These are phyloP conservation scores for Lichtheimia ramosa DNA, from an alignment of 371 early-diverging fungal genomes.

Conservation along the genomic window DNA sequence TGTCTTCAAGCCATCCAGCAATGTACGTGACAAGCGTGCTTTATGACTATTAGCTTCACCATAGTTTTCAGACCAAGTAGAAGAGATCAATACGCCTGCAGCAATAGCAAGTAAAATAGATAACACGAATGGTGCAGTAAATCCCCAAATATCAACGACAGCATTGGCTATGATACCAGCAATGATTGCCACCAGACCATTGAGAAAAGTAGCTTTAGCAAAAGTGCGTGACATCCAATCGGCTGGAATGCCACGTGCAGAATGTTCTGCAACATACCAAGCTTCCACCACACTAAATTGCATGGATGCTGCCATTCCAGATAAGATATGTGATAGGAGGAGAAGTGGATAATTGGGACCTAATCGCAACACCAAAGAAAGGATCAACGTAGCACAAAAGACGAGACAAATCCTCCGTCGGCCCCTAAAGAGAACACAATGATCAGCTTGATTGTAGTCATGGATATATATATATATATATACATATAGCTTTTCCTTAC, in stretches of 20 bases:
- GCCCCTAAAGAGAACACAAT: conserved; percentile 54
- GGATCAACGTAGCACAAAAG: conserved; percentile 61
- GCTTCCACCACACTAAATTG: conserved; percentile 78
- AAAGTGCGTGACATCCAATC: conserved; percentile 69
- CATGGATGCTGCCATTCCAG: conserved; percentile 71
- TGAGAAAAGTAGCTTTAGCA: conserved; percentile 66
- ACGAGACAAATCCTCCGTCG: conserved; percentile 61
- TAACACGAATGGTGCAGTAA: conserved; percentile 63
- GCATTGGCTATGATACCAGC: conserved; percentile 70
- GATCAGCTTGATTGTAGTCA: no score
- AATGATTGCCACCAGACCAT: conserved; percentile 73
- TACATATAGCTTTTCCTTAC: conserved; percentile 38
- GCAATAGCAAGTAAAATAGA: conserved; percentile 50
- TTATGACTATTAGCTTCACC: conserved; percentile 49
- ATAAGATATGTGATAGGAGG: conserved; percentile 64
- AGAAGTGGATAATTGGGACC: conserved; percentile 51
- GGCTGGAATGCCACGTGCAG: conserved; percentile 56
- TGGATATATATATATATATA: no score
- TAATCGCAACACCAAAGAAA: conserved; percentile 60
- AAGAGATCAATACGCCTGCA: conserved; percentile 49
- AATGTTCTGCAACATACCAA: conserved; percentile 80
- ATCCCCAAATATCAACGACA: conserved; percentile 54
- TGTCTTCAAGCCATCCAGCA: conserved; percentile 13
- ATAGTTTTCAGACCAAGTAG: conserved; percentile 75
- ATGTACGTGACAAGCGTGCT: conserved; percentile 6